phyloP scores from a whole-genome alignment of 2,329 filamentous ascomycete species.

The Claviceps humidiphila region DNA sequence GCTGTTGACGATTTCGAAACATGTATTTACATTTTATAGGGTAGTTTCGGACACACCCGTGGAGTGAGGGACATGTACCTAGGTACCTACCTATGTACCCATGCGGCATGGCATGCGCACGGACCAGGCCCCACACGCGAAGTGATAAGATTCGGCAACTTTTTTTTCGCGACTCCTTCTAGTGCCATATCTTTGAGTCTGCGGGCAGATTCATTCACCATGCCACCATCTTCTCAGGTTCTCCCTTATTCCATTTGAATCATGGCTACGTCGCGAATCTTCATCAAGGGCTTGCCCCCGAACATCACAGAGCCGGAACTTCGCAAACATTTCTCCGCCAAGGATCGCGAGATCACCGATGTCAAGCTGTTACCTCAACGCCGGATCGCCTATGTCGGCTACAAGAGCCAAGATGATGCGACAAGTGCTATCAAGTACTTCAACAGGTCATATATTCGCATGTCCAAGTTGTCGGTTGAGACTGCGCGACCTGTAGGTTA shows the following conservation, averaged over 20 bases:
- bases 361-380: conserved; percentile 81
- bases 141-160: conserved; percentile 14
- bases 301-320: conserved; percentile 76
- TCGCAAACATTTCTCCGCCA: conserved; percentile 69
- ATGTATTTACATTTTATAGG: not conserved
- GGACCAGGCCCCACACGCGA: conserved; percentile 9
- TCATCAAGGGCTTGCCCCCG: conserved; percentile 76
- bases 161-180: conserved; percentile 14
- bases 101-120: conserved; percentile 8
- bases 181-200: conserved; percentile 3
- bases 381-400: conserved; percentile 91
- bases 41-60: not conserved
- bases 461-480: conserved; percentile 88
- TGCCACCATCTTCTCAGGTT: not conserved
- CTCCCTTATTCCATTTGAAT: conserved; percentile 10
- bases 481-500: conserved; percentile 61
- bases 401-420: conserved; percentile 71
- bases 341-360: conserved; percentile 70
- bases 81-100: too few relatives aligned
- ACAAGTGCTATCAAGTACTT: conserved; percentile 82
- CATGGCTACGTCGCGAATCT: conserved; percentile 53
- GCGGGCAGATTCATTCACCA: conserved; percentile 6
- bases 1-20: not conserved
- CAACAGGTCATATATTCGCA: conserved; percentile 86
- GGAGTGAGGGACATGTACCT: too few relatives aligned